phyloP scores from a whole-genome alignment of 1,284 basidiomycete species.

The Austroboletus rostrupii region DNA sequence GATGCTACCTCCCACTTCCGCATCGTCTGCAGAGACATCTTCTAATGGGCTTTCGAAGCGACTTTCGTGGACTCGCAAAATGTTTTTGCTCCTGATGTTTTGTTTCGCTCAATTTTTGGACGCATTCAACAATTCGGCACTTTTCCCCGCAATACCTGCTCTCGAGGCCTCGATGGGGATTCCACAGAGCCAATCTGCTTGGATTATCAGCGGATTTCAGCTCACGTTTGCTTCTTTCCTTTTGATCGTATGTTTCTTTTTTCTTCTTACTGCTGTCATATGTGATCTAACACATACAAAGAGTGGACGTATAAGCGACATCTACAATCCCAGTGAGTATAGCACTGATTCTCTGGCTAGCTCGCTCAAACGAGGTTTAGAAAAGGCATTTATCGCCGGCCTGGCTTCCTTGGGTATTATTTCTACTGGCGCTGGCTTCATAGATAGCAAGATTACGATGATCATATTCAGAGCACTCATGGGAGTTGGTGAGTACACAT shows the following conservation, averaged over 20 bases:
- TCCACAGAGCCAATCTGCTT: slow-evolving; percentile 47
- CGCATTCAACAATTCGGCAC: slow-evolving; percentile 45
- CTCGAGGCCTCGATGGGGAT: slow-evolving; percentile 40
- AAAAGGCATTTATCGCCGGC: slow-evolving; percentile 29
- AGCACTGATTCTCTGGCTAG: background rate
- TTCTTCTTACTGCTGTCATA: slow-evolving; percentile 2
- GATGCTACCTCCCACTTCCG: too few species aligned
- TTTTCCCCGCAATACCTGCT: slow-evolving; percentile 42
- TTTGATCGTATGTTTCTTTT: slow-evolving; percentile 33
- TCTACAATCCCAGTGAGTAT: slow-evolving; percentile 28
- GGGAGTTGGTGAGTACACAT: slow-evolving; percentile 33
- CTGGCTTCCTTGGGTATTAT: slow-evolving; percentile 34
- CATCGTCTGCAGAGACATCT: background rate
- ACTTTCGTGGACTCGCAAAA: slow-evolving; percentile 27
- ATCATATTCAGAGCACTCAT: slow-evolving; percentile 42
- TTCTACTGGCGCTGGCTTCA: slow-evolving; percentile 40
- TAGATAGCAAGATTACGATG: slow-evolving; percentile 37
- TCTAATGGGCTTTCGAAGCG: slow-evolving; percentile 15
- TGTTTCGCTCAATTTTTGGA: slow-evolving; percentile 47
- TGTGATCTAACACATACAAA: slow-evolving; percentile 13
- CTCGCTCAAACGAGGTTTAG: slow-evolving; percentile 11
- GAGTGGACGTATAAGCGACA: slow-evolving; percentile 32
- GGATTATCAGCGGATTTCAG: slow-evolving; percentile 40
- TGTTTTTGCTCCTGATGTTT: slow-evolving; percentile 38
- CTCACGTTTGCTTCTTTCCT: slow-evolving; percentile 43